Evolutionary conservation across 2,329 filamentous ascomycete species (phyloP).

Genomic region (Trichoderma pleuroti): DNA sequence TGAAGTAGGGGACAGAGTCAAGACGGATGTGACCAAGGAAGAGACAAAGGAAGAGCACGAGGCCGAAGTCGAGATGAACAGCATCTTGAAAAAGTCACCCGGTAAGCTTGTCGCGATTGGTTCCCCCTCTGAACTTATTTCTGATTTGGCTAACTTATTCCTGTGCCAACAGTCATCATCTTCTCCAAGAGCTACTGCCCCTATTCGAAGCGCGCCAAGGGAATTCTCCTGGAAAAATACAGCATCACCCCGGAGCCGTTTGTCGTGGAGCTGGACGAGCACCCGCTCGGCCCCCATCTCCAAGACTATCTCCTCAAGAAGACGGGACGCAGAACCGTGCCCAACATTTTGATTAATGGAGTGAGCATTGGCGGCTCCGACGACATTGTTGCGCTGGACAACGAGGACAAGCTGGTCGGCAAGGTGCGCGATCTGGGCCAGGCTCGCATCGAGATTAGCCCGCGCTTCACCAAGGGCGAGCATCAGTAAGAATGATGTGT

Average conservation of each 20-base stretch:
- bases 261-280: slow-evolving; percentile 86
- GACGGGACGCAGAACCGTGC: slow-evolving; percentile 82
- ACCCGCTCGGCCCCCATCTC: slow-evolving; percentile 68
- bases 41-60: slow-evolving; percentile 59
- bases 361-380: slow-evolving; percentile 88
- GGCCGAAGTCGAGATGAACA: slow-evolving; percentile 68
- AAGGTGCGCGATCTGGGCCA: slow-evolving; percentile 73
- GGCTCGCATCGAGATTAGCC: slow-evolving; percentile 56
- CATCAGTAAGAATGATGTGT: not conserved
- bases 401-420: slow-evolving; percentile 61
- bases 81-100: slow-evolving; percentile 78
- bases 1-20: slow-evolving; percentile 62
- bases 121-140: not conserved
- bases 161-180: slow-evolving; percentile 71
- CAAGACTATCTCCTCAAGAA: slow-evolving; percentile 68
- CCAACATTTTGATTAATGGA: slow-evolving; percentile 85
- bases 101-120: slow-evolving; percentile 51
- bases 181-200: slow-evolving; percentile 96
- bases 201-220: slow-evolving; percentile 79
- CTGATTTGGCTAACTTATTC: not conserved
- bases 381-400: slow-evolving; percentile 71
- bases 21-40: slow-evolving; percentile 43
- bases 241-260: slow-evolving; percentile 75
- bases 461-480: slow-evolving; percentile 35
- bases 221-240: slow-evolving; percentile 79